Evolutionary conservation across 345 rosid species (phyloP), one percentile per base, ranked within the genome.

Genomic region (Streptanthus diversifolius): DNA sequence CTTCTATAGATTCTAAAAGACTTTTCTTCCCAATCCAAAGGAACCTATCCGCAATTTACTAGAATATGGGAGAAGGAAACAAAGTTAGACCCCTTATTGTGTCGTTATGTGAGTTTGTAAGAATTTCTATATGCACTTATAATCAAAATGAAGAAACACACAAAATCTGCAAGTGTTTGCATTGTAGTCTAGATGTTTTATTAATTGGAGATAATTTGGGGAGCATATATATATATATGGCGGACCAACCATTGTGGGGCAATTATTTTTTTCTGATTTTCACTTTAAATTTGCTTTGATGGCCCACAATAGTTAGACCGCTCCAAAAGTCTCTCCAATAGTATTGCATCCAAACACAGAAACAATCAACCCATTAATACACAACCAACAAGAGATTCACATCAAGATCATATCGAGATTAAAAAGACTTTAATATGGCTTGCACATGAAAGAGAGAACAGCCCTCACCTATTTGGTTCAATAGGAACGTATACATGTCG

Each of bases 41-140:
- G 96, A 19, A 88, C 90, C 98, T 96, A 92, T 76, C 98, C 93
- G 74, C 97, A 85, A 63, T 90, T 90, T 36, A 90, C 95, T 64
- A 92, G 84, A 82, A 92, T 71, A 37, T 93, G 88, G 32, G 80
- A 41, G 47, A 41, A 41, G 8, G 8, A 15, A n/a, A 43, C 9
- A 48, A 48, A 22, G n/a, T n/a, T n/a, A n/a, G n/a, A n/a, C n/a
- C n/a, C n/a, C n/a, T n/a, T n/a, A n/a, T n/a, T n/a, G n/a, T n/a
- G n/a, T n/a, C n/a, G n/a, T n/a, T n/a, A n/a, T n/a, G n/a, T n/a
- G n/a, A n/a, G n/a, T n/a, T n/a, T n/a, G n/a, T n/a, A n/a, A n/a
- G n/a, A n/a, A n/a, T n/a, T n/a, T n/a, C n/a, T n/a, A n/a, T n/a
- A n/a, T n/a, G n/a, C n/a, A n/a, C n/a, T n/a, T n/a, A n/a, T n/a